These are phyloP conservation scores for Clonostachys sp. DNA, from an alignment of 2,329 filamentous ascomycete genomes.

Conservation along the genomic window DNA sequence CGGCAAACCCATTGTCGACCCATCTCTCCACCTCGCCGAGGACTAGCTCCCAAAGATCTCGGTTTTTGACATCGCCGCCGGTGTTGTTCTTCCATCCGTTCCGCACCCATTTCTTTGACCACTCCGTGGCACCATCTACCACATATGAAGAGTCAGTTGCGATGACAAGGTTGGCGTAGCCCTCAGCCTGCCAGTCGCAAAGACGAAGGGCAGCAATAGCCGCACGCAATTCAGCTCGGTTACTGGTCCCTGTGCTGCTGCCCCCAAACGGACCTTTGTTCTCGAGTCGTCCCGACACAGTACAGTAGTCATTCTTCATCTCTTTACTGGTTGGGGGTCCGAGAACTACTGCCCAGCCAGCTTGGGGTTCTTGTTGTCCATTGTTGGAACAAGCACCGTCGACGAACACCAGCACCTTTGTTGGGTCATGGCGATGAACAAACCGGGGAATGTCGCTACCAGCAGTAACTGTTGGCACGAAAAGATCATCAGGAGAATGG, in stretches of 20 bases:
- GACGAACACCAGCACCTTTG: conserved; percentile 31
- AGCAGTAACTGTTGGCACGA: too few species aligned
- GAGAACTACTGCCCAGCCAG: conserved; percentile 24
- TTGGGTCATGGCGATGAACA: not conserved
- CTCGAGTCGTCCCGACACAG: conserved; percentile 34
- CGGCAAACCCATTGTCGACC: conserved; percentile 15
- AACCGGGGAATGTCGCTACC: too few species aligned
- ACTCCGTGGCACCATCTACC: conserved; percentile 35
- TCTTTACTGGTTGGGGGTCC: conserved; percentile 35
- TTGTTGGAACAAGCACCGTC: conserved; percentile 41
- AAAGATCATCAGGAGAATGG: too few species aligned
- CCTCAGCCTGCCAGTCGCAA: conserved; percentile 34
- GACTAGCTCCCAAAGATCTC: conserved; percentile 46
- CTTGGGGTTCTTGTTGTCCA: conserved; percentile 25
- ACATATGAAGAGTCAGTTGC: conserved; percentile 51
- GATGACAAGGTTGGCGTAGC: conserved; percentile 36
- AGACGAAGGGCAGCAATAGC: conserved; percentile 43
- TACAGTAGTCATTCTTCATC: conserved; percentile 19
- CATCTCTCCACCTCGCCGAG: conserved; percentile 24
- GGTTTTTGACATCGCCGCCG: conserved; percentile 35
- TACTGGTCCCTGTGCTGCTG: conserved; percentile 33
- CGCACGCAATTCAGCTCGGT: conserved; percentile 51
- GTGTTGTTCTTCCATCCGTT: conserved; percentile 35
- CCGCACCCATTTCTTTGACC: conserved; percentile 33
- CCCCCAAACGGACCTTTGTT: conserved; percentile 28